phyloP scores from a whole-genome alignment of 192 early-diverging fungal species.

The Coemansia sp. region DNA sequence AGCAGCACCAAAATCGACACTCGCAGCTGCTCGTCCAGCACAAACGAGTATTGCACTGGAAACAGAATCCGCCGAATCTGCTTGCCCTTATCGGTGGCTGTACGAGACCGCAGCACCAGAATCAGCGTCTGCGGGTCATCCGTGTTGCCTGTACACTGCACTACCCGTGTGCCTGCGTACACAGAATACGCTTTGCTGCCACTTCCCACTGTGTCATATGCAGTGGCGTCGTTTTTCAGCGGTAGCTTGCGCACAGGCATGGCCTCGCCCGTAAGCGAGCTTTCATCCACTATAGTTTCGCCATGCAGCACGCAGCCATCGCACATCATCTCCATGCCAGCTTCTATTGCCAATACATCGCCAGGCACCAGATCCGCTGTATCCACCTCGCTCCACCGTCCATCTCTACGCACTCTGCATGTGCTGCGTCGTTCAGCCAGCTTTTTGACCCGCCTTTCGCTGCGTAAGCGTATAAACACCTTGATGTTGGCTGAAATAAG shows the following conservation, averaged over 20 bases:
- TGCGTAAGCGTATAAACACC: slow-evolving; percentile 53
- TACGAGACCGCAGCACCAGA: slow-evolving; percentile 64
- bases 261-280: slow-evolving; percentile 75
- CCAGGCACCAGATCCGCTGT: slow-evolving; percentile 65
- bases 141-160: slow-evolving; percentile 50
- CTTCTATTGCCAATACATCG: slow-evolving; percentile 56
- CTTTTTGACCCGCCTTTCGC: slow-evolving; percentile 56
- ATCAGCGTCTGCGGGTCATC: slow-evolving; percentile 15
- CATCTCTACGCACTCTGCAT: slow-evolving; percentile 59
- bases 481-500: slow-evolving; percentile 58
- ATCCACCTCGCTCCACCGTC: slow-evolving; percentile 55
- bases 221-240: slow-evolving; percentile 54
- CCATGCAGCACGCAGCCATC: slow-evolving; percentile 69
- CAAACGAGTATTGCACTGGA: slow-evolving; percentile 66
- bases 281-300: slow-evolving; percentile 72
- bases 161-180: slow-evolving; percentile 64
- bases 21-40: slow-evolving; percentile 77
- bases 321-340: slow-evolving; percentile 57
- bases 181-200: slow-evolving; percentile 49
- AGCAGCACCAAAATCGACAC: slow-evolving; percentile 64
- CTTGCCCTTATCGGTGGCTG: slow-evolving; percentile 63
- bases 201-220: slow-evolving; percentile 39
- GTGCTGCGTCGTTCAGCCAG: slow-evolving; percentile 56
- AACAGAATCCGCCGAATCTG: slow-evolving; percentile 75
- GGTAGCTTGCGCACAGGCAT: slow-evolving; percentile 75